Percentiles rank a stretch among this genome's conserved stretches.
Conservation (phyloP, 257 asterid species). For the Anisodus tanguticus region DNA sequence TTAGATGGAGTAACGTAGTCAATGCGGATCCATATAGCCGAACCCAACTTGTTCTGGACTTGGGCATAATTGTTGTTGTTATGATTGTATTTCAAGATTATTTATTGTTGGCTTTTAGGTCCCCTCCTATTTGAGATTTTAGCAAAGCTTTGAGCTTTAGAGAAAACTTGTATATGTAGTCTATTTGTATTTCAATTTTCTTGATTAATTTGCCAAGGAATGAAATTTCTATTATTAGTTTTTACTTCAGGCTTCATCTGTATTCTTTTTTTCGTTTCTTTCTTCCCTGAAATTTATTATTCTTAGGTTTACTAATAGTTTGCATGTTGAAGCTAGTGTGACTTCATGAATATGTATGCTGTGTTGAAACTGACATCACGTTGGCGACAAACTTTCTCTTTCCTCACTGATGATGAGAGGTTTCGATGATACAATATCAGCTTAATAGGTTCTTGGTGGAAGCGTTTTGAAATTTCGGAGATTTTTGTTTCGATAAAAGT, state of each 20-base stretch:
- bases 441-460: not conserved
- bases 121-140: slow-evolving; percentile 7
- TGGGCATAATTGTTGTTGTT: not conserved
- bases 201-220: not conserved
- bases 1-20: not conserved
- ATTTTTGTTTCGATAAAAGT: not conserved
- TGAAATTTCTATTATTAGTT: not conserved
- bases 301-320: not conserved
- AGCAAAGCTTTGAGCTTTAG: not conserved
- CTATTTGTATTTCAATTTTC: not conserved
- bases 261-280: not conserved
- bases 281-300: not conserved
- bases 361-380: not conserved
- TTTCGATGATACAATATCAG: not conserved
- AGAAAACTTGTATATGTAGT: not conserved
- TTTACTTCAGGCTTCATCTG: not conserved
- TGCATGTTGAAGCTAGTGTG: slow-evolving; percentile 10
- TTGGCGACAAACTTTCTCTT: not conserved
- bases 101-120: not conserved
- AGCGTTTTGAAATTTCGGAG: not conserved
- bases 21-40: not conserved
- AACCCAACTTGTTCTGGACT: not conserved
- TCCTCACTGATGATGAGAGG: not conserved
- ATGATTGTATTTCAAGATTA: not conserved
- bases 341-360: not conserved